Percentiles rank a stretch among this genome's conserved stretches.
These are phyloP conservation scores for Parasitella parasitica DNA, from an alignment of 371 early-diverging fungal species.

Conservation along the genomic window DNA sequence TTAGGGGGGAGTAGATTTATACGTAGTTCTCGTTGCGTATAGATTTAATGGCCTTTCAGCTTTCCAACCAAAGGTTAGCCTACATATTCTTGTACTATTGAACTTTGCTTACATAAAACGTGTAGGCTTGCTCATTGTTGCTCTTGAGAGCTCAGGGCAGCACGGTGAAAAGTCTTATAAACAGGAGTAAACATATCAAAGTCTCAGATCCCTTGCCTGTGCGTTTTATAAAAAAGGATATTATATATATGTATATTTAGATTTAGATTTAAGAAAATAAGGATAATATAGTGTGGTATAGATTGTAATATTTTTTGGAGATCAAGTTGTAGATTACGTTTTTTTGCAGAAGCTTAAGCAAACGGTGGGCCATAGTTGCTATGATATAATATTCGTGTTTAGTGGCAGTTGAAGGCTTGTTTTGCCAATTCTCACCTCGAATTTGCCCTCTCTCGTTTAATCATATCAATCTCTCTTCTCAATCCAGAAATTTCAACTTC, in stretches of 20 bases:
- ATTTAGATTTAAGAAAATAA: neutral
- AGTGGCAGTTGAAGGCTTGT: neutral
- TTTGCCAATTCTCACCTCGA: neutral
- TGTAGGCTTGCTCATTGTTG: no score
- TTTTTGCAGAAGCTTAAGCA: neutral
- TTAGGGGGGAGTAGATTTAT: no score
- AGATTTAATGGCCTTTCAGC: no score
- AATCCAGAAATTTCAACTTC: conserved; percentile 45
- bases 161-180: no score
- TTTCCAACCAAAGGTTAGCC: no score
- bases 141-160: no score
- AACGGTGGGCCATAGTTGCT: neutral
- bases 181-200: no score
- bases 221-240: no score
- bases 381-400: neutral
- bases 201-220: no score
- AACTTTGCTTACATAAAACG: no score
- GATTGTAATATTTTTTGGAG: neutral
- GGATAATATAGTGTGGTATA: neutral
- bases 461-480: conserved; percentile 36
- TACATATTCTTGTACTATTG: no score
- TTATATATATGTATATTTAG: neutral
- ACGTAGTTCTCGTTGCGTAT: no score
- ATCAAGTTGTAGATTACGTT: neutral
- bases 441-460: conserved; percentile 33